A percentile compares a stretch with the other conserved stretches of the same genome.
phyloP scores from a whole-genome alignment of 441 rosid species.

The Lepidium campestre region DNA sequence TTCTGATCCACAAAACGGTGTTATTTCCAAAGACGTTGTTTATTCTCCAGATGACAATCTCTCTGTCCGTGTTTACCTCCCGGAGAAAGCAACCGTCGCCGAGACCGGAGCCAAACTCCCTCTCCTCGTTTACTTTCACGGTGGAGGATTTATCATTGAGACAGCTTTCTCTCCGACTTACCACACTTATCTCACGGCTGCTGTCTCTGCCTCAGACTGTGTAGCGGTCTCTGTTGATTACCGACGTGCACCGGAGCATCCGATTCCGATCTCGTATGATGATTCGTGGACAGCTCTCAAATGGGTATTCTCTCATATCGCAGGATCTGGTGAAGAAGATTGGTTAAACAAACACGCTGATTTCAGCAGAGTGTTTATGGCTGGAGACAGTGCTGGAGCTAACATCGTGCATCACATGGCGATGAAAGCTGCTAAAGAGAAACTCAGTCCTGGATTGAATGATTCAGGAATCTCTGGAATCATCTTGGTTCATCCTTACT shows the following conservation, averaged over 20 bases:
- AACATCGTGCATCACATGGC: conserved; percentile 43
- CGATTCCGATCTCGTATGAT: conserved; percentile 34
- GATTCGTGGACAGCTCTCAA: conserved; percentile 45
- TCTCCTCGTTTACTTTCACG: conserved; percentile 54
- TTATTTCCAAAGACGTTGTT: conserved; percentile 49
- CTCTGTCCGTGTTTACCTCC: conserved; percentile 45
- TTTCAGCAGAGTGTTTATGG: conserved; percentile 32
- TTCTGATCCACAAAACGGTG: conserved; percentile 35
- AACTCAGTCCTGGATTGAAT: not conserved
- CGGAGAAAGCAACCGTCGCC: conserved; percentile 17
- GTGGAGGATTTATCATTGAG: conserved; percentile 49
- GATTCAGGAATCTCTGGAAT: conserved; percentile 22
- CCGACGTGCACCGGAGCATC: conserved; percentile 44
- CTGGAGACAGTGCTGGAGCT: conserved; percentile 63
- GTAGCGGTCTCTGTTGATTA: conserved; percentile 50
- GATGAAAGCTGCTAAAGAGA: conserved; percentile 27
- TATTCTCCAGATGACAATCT: conserved; percentile 35
- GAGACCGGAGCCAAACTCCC: conserved; percentile 36
- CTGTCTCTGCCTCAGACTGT: conserved; percentile 33
- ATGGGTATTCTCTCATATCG: conserved; percentile 43
- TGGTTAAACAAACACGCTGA: conserved; percentile 44
- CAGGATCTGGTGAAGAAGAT: conserved; percentile 38
- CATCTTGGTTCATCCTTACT: conserved; percentile 28
- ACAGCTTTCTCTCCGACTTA: conserved; percentile 38
- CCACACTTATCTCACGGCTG: conserved; percentile 32